Evolutionary conservation across 73 alveolate genomes (phyloP), one percentile per base, ranked within the genome.

Genomic region (Strombidium stylifer): DNA sequence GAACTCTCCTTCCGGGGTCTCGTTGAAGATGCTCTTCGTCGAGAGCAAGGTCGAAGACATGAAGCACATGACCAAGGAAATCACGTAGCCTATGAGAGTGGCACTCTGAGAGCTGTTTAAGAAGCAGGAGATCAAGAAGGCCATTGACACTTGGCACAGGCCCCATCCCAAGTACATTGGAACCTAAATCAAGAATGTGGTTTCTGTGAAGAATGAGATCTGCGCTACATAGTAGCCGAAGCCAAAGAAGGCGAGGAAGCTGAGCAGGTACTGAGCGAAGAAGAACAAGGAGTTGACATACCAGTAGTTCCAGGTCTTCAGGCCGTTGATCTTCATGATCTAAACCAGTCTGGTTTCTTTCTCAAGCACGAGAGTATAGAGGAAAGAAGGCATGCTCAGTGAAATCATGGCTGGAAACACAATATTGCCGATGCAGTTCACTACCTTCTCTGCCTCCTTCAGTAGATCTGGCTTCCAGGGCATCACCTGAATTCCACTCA

Each of bases 281-380:
- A 80, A 49, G 54, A 84, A 88, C 19, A 76, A 35, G 47, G 75
- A 91, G 78, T 85, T 68, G 42, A 90, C 80, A n/a, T 88, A 57
- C 98, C 99, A 94, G 72, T 91, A 94, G 76, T 91, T 86, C 28
- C 62, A 37, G 91, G 88, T 91, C 71, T 69, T 87, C 88, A 94
- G 67, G 14, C 99, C 99, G 70, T 88, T 94, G 90, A 91, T 86
- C 70, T 93, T 88, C 99, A 94, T 94, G 44, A 86, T 87, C 61
- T 94, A 91, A 24, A 90, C 71, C 53, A 94, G 78, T 70, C 84
- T 90, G 51, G 91, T 90, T 67, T 94, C 99, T 73, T 94, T 94
- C 72, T 94, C 99, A 3, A 91, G 81, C n/a, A 92, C 96, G 19
- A 94, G 86, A 35, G 73, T 71, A 71, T 93, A 93, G 84, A 90